These are phyloP conservation scores for Larix sibirica DNA, from an alignment of 83 land plant species.

Conservation along the genomic window DNA sequence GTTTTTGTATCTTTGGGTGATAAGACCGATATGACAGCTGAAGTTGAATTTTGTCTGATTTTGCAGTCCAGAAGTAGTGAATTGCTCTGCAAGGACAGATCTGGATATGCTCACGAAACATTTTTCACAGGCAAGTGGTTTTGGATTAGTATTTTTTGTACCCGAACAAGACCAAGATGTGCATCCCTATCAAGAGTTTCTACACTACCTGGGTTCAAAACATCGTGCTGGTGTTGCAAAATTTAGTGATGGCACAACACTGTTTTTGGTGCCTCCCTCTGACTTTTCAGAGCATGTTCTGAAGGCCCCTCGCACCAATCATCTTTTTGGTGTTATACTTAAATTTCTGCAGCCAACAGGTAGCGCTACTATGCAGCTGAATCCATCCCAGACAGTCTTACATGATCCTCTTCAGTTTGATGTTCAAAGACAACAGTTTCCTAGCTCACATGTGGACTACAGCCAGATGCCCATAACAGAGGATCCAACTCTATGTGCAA, in stretches of 20 bases:
- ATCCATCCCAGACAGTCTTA: conserved; percentile 14
- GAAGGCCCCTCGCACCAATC: conserved; percentile 75
- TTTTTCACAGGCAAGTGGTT: conserved; percentile 78
- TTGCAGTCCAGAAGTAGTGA: conserved; percentile 86
- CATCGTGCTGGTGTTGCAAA: conserved; percentile 97
- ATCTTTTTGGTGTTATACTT: conserved; percentile 89
- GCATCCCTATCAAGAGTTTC: conserved; percentile 87
- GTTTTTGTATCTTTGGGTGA: not conserved
- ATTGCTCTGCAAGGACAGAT: conserved; percentile 91
- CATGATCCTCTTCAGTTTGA: conserved; percentile 20
- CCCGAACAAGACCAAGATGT: conserved; percentile 91
- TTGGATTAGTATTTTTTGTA: conserved; percentile 80
- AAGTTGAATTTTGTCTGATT: conserved; percentile 5
- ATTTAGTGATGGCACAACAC: conserved; percentile 80
- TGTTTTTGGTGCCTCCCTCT: conserved; percentile 97
- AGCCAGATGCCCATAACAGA: conserved; percentile 14
- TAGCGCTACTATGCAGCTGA: conserved; percentile 4
- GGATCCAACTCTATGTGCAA: conserved; percentile 14
- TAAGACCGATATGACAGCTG: not conserved
- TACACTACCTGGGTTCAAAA: conserved; percentile 74
- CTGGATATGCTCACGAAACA: conserved; percentile 85
- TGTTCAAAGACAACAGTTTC: conserved; percentile 14
- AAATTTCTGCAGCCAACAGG: conserved; percentile 43
- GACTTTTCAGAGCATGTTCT: conserved; percentile 80
- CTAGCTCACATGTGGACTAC: conserved; percentile 20